These are phyloP conservation scores for Cystobasidium onofrii DNA, from an alignment of 768 basidiomycete genomes.

Conservation along the genomic window DNA sequence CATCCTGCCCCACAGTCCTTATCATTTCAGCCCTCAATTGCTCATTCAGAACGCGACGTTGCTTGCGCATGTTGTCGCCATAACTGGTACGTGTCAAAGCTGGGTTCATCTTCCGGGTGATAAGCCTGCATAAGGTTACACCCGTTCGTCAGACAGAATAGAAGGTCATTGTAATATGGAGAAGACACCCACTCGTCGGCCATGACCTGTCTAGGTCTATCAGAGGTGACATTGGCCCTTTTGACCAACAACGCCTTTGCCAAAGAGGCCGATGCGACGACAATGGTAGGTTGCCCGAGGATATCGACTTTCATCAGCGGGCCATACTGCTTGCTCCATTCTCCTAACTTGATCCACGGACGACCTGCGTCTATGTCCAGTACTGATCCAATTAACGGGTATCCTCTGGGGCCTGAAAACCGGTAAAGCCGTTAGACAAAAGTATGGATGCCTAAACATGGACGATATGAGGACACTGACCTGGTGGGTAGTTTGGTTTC, in stretches of 20 bases:
- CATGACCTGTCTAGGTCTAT: background rate
- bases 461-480: background rate
- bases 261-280: background rate
- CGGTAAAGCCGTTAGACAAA: background rate
- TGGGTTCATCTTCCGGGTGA: background rate
- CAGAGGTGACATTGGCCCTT: background rate
- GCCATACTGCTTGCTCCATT: background rate
- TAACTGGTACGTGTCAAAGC: background rate
- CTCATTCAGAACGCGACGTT: background rate
- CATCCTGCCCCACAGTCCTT: background rate
- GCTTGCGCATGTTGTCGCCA: background rate
- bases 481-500: background rate
- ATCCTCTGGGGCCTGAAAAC: background rate
- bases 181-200: background rate
- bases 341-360: background rate
- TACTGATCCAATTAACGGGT: background rate
- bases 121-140: background rate
- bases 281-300: background rate
- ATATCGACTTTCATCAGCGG: background rate
- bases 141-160: too few relatives aligned
- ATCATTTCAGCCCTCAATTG: background rate
- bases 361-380: background rate
- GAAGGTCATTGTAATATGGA: too few relatives aligned
- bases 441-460: too few relatives aligned
- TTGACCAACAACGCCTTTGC: background rate